Percentiles rank a stretch among this genome's conserved stretches.
Conservation (phyloP, 2,329 filamentous ascomycete genomes). For the Phyllosticta capitalensis region DNA sequence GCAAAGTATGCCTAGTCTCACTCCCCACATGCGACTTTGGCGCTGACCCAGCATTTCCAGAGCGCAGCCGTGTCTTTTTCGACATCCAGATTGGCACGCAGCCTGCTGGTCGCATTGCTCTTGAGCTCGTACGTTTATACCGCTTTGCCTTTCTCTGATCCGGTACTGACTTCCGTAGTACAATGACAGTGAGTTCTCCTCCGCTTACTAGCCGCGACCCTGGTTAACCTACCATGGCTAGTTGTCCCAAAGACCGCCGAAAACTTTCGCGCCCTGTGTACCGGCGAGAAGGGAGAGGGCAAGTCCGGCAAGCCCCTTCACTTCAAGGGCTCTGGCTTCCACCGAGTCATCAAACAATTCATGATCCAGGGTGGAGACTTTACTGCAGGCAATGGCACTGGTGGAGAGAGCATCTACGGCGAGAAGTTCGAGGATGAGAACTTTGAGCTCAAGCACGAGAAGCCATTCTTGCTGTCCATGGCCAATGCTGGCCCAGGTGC, state of each 20-base stretch:
- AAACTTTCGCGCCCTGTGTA: constrained; percentile 92
- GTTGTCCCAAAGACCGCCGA: constrained; percentile 91
- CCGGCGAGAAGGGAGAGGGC: constrained; percentile 82
- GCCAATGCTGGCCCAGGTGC: constrained; percentile 85
- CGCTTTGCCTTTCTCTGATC: background rate
- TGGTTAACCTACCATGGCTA: constrained; percentile 11
- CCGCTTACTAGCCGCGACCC: constrained; percentile 10
- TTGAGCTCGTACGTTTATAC: constrained; percentile 60
- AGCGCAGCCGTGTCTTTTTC: constrained; percentile 79
- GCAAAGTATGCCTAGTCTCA: background rate
- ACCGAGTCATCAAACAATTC: constrained; percentile 96
- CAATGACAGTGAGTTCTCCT: constrained; percentile 29
- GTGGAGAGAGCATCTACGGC: constrained; percentile 94
- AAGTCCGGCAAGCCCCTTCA: constrained; percentile 75
- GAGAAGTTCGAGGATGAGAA: constrained; percentile 97
- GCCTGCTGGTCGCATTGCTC: constrained; percentile 66
- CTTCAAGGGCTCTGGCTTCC: constrained; percentile 88
- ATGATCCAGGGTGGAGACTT: constrained; percentile 99
- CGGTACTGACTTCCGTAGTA: constrained; percentile 24
- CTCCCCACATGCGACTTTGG: background rate
- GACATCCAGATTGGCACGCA: constrained; percentile 75
- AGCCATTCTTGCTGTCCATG: constrained; percentile 92
- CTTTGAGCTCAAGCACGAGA: constrained; percentile 83
- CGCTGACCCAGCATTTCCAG: constrained; percentile 21
- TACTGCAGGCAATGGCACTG: constrained; percentile 86